Conservation (phyloP, 2,329 filamentous ascomycete genomes). For the Alternaria gaisen region DNA sequence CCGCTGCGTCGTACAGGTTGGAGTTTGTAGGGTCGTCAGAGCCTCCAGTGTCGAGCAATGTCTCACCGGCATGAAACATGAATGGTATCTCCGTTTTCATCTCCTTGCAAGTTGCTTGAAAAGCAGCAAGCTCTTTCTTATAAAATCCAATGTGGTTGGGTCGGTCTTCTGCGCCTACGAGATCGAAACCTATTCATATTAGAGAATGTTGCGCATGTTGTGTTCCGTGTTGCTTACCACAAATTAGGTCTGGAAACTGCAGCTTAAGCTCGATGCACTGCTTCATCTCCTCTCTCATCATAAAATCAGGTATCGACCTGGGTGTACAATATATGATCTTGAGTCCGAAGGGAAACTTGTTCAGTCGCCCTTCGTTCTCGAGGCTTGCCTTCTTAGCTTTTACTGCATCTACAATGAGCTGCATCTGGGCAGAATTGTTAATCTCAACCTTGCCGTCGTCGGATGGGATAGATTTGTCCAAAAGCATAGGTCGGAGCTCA, state of each 20-base stretch:
- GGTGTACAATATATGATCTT: conserved; percentile 78
- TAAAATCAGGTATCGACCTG: conserved; percentile 62
- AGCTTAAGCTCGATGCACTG: conserved; percentile 71
- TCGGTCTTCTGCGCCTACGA: conserved; percentile 72
- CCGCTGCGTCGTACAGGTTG: conserved; percentile 74
- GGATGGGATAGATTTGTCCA: conserved; percentile 69
- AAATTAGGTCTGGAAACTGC: conserved; percentile 67
- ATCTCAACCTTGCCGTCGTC: conserved; percentile 64
- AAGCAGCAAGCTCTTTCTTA: conserved; percentile 67
- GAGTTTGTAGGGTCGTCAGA: conserved; percentile 65
- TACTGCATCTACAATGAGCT: conserved; percentile 55
- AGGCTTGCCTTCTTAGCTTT: conserved; percentile 47
- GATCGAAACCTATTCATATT: conserved; percentile 67
- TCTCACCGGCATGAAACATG: conserved; percentile 80
- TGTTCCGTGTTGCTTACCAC: conserved; percentile 59
- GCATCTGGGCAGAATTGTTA: conserved; percentile 67
- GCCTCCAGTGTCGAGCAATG: conserved; percentile 69
- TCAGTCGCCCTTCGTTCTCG: conserved; percentile 41
- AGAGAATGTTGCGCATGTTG: conserved; percentile 1
- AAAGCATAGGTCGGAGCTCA: conserved; percentile 75
- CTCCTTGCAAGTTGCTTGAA: conserved; percentile 61
- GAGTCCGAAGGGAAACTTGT: conserved; percentile 67
- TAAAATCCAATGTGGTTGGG: conserved; percentile 67
- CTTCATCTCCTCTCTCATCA: conserved; percentile 63
- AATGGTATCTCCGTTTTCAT: conserved; percentile 70